Evolutionary conservation across 2,329 filamentous ascomycete species (phyloP), one percentile per base, ranked within the genome.

Genomic region (Pestalotiopsis sp.): DNA sequence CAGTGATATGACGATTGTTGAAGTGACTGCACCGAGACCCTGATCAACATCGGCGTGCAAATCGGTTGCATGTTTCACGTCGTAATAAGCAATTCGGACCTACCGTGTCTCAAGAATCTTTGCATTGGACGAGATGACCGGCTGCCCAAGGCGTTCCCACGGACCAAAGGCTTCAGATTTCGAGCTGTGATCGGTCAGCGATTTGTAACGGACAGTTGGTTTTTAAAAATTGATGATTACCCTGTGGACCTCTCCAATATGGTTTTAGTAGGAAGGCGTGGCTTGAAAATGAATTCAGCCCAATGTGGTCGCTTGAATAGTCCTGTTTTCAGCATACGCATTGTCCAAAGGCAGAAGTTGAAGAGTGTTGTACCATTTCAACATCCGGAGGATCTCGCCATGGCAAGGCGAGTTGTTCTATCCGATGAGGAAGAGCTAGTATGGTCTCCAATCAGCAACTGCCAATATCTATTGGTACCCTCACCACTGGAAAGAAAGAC

Each of bases 211-310:
- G 17, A 6, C 12, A 9, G 25, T 20, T 4, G 13, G 59, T 6
- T 17, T n/a, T n/a, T 9, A 27, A 4, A 36, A 13, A 12, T n/a
- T 7, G 13, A n/a, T 9, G 5, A 17, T 14, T 36, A 83, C 81
- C 70, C 69, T 74, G 74, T 73, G 62, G 75, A 76, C 69, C 84
- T 80, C 72, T 82, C 84, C 65, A 90, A 77, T 4, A 82, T 80
- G 4, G 86, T 89, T 13, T 84, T 80, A 12, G 83, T 84, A 0
- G 87, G 83, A 52, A 88, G 78, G 0, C 86, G 85, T 23, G 85
- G 80, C 0, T 86, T 85, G 71, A 91, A 90, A 27, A 91, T 88
- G 56, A 86, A 83, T 72, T 89, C 84, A 5, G 88, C 87, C 89
- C 89, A 91, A 73, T 91, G 88, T 4, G 82, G 78, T 64, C 79